A percentile compares a stretch with the other conserved stretches of the same genome.
phyloP scores from a whole-genome alignment of 768 basidiomycete species.

The Ramaria sp. region DNA sequence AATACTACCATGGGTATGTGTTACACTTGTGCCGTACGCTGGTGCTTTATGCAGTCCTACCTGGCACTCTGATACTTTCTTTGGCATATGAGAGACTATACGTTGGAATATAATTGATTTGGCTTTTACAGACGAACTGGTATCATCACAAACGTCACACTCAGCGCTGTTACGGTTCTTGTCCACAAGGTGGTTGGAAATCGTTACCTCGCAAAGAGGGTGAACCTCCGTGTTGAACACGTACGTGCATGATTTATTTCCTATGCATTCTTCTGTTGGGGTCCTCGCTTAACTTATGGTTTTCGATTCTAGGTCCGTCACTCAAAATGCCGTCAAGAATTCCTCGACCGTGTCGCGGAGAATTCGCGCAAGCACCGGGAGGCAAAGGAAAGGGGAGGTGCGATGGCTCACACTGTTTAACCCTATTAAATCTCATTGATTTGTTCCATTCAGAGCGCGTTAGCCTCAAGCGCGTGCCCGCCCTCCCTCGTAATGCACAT shows the following conservation, averaged over 20 bases:
- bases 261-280: background rate
- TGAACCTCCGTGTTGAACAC: slow-evolving; percentile 97
- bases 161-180: slow-evolving; percentile 89
- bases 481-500: slow-evolving; percentile 68
- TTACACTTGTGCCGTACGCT: background rate
- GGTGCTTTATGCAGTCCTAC: background rate
- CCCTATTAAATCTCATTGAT: background rate
- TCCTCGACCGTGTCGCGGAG: slow-evolving; percentile 88
- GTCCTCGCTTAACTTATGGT: background rate
- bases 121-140: slow-evolving; percentile 75
- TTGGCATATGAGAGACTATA: too few species aligned
- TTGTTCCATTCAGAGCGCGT: slow-evolving; percentile 50
- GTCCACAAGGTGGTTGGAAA: slow-evolving; percentile 98
- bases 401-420: slow-evolving; percentile 22
- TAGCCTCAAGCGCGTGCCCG: slow-evolving; percentile 77
- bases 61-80: too few species aligned
- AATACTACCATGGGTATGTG: slow-evolving; percentile 85
- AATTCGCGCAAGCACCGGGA: slow-evolving; percentile 77
- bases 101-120: background rate
- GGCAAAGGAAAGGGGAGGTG: slow-evolving; percentile 87
- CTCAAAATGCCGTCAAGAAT: slow-evolving; percentile 97
- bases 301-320: slow-evolving; percentile 41
- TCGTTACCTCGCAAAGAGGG: slow-evolving; percentile 98
- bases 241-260: slow-evolving; percentile 9
- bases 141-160: slow-evolving; percentile 97